Conservation (phyloP, 2,329 filamentous ascomycete genomes). For the Huntiella abstrusa region DNA sequence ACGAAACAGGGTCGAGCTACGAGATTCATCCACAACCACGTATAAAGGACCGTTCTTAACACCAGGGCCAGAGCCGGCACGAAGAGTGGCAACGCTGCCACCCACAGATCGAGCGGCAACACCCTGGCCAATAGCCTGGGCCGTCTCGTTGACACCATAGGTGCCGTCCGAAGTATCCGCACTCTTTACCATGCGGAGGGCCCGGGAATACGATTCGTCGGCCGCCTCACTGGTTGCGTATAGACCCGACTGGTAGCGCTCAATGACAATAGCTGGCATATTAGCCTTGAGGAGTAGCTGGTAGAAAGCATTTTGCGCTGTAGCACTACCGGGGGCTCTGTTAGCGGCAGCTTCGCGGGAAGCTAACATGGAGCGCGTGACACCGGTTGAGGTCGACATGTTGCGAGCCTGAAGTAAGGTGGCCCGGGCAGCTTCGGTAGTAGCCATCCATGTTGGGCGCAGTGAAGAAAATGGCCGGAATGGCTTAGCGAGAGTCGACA, state of each 20-base stretch:
- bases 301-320: slow-evolving; percentile 86
- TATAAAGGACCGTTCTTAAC: slow-evolving; percentile 74
- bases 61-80: slow-evolving; percentile 45
- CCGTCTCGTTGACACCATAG: slow-evolving; percentile 24
- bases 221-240: slow-evolving; percentile 65
- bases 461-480: slow-evolving; percentile 10
- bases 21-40: slow-evolving; percentile 84
- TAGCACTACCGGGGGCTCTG: slow-evolving; percentile 71
- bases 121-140: slow-evolving; percentile 67
- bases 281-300: slow-evolving; percentile 76
- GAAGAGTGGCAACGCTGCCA: slow-evolving; percentile 40
- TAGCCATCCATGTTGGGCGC: background rate
- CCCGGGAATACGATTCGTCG: slow-evolving; percentile 51
- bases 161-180: slow-evolving; percentile 11
- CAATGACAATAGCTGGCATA: slow-evolving; percentile 81
- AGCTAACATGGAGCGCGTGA: slow-evolving; percentile 51
- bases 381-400: slow-evolving; percentile 22
- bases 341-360: slow-evolving; percentile 84
- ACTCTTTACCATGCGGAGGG: slow-evolving; percentile 12
- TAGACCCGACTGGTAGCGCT: slow-evolving; percentile 69
- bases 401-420: slow-evolving; percentile 6
- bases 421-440: background rate
- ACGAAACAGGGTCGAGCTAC: slow-evolving; percentile 62
- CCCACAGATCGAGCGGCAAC: slow-evolving; percentile 54
- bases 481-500: slow-evolving; percentile 15